Evolutionary conservation across 768 basidiomycete species (phyloP).

Genomic region (Pleurotus citrinopileatus): DNA sequence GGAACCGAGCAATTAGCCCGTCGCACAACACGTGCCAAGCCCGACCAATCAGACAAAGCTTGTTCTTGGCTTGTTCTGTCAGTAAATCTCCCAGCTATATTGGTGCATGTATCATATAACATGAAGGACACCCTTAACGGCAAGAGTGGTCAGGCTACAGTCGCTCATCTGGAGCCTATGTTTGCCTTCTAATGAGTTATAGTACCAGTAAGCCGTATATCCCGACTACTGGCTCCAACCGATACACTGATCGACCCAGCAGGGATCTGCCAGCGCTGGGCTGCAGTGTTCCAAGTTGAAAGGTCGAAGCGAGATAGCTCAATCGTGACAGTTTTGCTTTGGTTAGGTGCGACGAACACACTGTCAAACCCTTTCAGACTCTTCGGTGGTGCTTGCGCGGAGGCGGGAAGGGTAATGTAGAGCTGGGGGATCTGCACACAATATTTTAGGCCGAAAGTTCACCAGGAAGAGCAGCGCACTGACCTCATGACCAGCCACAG

Average conservation of each 20-base stretch:
- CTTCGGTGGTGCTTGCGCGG: slow-evolving; percentile 45
- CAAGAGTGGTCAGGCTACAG: too few relatives aligned
- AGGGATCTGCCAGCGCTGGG: slow-evolving; percentile 56
- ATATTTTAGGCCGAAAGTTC: not conserved
- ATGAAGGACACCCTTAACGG: too few relatives aligned
- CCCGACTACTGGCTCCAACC: slow-evolving; percentile 50
- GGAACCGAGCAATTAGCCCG: not conserved
- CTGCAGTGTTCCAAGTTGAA: slow-evolving; percentile 50
- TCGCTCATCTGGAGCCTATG: too few relatives aligned
- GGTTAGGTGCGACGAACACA: slow-evolving; percentile 39
- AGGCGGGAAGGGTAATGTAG: slow-evolving; percentile 48
- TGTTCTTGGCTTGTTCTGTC: not conserved
- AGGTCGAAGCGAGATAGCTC: slow-evolving; percentile 49
- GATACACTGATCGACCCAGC: slow-evolving; percentile 42
- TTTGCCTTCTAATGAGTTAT: slow-evolving; percentile 11
- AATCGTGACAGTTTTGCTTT: slow-evolving; percentile 44
- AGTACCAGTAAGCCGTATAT: slow-evolving; percentile 42
- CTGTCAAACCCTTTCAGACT: slow-evolving; percentile 57
- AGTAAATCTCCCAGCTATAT: not conserved
- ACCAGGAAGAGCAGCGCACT: slow-evolving; percentile 4
- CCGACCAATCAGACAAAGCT: not conserved
- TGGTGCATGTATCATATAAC: too few relatives aligned
- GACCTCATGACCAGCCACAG: slow-evolving; percentile 53
- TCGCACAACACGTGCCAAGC: not conserved
- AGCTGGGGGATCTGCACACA: slow-evolving; percentile 48